Evolutionary conservation across 2,329 filamentous ascomycete species (phyloP).

Genomic region (Sclerotinia sclerotiorum): DNA sequence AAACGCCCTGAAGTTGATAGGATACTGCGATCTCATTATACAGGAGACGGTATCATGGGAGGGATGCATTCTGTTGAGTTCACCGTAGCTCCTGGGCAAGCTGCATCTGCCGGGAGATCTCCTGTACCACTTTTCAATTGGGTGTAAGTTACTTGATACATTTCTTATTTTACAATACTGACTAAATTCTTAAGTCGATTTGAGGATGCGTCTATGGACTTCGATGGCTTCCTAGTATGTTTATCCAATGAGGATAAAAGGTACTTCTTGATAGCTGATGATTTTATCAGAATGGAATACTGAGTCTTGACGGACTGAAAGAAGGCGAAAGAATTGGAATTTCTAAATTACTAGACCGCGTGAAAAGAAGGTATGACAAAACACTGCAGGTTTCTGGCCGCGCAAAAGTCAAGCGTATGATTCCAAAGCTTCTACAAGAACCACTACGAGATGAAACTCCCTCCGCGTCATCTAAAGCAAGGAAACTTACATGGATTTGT

Average conservation of each 20-base stretch:
- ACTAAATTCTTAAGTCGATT: slow-evolving; percentile 10
- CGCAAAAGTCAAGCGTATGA: slow-evolving; percentile 26
- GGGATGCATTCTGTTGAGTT: slow-evolving; percentile 8
- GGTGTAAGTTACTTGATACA: neutral
- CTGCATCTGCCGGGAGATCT: neutral
- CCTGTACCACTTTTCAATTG: slow-evolving; percentile 11
- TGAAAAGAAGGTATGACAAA: slow-evolving; percentile 29
- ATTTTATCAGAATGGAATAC: neutral
- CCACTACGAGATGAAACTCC: slow-evolving; percentile 22
- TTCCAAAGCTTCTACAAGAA: slow-evolving; percentile 29
- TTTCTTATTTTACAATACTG: neutral
- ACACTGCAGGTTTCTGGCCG: slow-evolving; percentile 28
- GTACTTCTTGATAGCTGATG: neutral
- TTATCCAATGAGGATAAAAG: neutral
- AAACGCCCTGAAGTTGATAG: slow-evolving; percentile 1
- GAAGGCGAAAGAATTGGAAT: slow-evolving; percentile 27
- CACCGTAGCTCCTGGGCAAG: neutral
- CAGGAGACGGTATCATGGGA: slow-evolving; percentile 12
- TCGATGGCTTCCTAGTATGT: slow-evolving; percentile 15
- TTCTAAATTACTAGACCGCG: slow-evolving; percentile 25
- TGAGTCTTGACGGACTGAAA: slow-evolving; percentile 23
- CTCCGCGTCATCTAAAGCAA: slow-evolving; percentile 21
- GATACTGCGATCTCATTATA: slow-evolving; percentile 10
- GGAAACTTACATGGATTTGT: slow-evolving; percentile 30
- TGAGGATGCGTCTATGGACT: slow-evolving; percentile 16